Conservation (phyloP, 345 rosid species). For the Punica granatum region DNA sequence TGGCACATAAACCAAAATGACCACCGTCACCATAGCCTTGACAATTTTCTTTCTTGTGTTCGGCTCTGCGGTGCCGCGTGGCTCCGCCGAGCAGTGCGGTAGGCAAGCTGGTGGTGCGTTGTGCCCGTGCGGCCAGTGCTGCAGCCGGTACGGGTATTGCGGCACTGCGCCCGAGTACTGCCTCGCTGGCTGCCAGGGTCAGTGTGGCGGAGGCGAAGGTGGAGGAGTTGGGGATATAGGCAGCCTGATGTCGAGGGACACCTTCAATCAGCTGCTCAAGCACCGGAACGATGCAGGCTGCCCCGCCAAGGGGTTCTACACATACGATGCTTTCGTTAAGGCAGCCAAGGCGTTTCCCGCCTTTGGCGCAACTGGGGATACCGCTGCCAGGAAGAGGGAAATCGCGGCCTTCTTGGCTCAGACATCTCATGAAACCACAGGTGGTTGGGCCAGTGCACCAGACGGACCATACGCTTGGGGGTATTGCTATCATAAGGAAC, state of each 20-base stretch:
- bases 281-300: slow-evolving; percentile 46
- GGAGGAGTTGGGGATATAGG: slow-evolving; percentile 15
- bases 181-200: slow-evolving; percentile 49
- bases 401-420: slow-evolving; percentile 66
- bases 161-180: slow-evolving; percentile 35
- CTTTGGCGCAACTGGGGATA: slow-evolving; percentile 37
- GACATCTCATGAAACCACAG: slow-evolving; percentile 60
- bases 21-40: not conserved
- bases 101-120: slow-evolving; percentile 39
- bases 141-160: slow-evolving; percentile 48
- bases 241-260: slow-evolving; percentile 27
- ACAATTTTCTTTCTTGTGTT: slow-evolving; percentile 10
- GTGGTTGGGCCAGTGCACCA: slow-evolving; percentile 53
- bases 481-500: slow-evolving; percentile 44
- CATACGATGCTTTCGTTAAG: slow-evolving; percentile 50
- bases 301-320: slow-evolving; percentile 53
- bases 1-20: not conserved
- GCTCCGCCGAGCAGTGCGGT: slow-evolving; percentile 48
- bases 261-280: slow-evolving; percentile 38
- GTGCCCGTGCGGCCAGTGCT: slow-evolving; percentile 40
- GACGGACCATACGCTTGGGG: slow-evolving; percentile 72
- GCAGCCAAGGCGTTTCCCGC: slow-evolving; percentile 44
- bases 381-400: slow-evolving; percentile 32
- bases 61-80: not conserved
- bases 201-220: slow-evolving; percentile 23